phyloP scores from a whole-genome alignment of 2,329 filamentous ascomycete species.

The Cladorrhinum sp. region DNA sequence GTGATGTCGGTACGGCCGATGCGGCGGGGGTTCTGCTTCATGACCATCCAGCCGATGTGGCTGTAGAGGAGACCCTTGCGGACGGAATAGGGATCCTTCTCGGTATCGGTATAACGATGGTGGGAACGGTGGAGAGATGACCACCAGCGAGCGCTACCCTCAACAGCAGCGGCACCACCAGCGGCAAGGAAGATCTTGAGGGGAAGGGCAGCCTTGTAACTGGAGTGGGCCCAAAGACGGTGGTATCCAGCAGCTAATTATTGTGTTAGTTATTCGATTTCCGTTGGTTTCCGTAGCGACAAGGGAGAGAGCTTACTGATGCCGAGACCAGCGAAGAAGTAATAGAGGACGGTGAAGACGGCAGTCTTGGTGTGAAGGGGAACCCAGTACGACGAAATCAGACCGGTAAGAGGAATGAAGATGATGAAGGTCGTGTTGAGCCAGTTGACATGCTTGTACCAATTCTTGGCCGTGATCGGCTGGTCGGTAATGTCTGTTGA shows the following conservation, averaged over 20 bases:
- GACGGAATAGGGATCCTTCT: conserved; percentile 88
- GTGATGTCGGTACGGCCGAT: conserved; percentile 86
- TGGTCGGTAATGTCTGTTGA: conserved; percentile 68
- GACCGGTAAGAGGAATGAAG: conserved; percentile 69
- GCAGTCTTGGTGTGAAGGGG: conserved; percentile 69
- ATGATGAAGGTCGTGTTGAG: conserved; percentile 81
- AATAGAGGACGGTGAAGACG: conserved; percentile 72
- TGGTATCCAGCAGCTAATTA: conserved; percentile 59
- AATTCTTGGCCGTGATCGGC: conserved; percentile 77
- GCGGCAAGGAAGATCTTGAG: conserved; percentile 80
- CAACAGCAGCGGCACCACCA: conserved; percentile 76
- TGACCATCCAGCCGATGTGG: conserved; percentile 85
- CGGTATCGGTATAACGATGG: conserved; percentile 88
- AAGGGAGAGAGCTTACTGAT: conserved; percentile 56
- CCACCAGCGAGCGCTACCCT: conserved; percentile 89
- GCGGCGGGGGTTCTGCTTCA: conserved; percentile 89
- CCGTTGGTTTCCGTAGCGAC: conserved; percentile 1
- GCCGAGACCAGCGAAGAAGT: conserved; percentile 79
- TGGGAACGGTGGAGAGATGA: conserved; percentile 81
- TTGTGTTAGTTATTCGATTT: conserved; percentile 4
- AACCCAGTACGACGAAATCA: conserved; percentile 73
- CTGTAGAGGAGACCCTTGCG: conserved; percentile 84
- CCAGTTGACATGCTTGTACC: conserved; percentile 94
- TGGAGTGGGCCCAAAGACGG: conserved; percentile 81
- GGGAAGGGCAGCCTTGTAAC: conserved; percentile 73